A percentile compares a stretch with the other conserved stretches of the same genome.
Evolutionary conservation across 2,329 filamentous ascomycete genomes (phyloP).

Genomic region (Nemania sp.): DNA sequence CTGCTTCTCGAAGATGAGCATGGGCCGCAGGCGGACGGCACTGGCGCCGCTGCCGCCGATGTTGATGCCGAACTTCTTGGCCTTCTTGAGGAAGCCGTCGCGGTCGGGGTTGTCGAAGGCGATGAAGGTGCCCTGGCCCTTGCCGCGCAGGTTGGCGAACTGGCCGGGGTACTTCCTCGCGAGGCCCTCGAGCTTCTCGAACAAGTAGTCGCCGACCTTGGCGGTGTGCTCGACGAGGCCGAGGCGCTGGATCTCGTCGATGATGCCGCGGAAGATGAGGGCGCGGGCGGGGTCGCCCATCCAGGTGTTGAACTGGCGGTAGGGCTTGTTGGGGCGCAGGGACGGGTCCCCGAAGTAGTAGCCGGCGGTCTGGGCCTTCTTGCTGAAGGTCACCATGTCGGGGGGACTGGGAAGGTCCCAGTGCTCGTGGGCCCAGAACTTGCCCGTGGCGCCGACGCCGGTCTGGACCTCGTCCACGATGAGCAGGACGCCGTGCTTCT

Average conservation of each 20-base stretch:
- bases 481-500: slow-evolving; percentile 80
- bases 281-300: slow-evolving; percentile 92
- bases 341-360: slow-evolving; percentile 89
- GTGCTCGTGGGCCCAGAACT: slow-evolving; percentile 98
- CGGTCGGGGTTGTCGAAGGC: slow-evolving; percentile 87
- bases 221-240: slow-evolving; percentile 86
- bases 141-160: slow-evolving; percentile 86
- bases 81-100: slow-evolving; percentile 82
- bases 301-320: slow-evolving; percentile 98
- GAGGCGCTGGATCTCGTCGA: slow-evolving; percentile 80
- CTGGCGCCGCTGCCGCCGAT: slow-evolving; percentile 83
- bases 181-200: slow-evolving; percentile 74
- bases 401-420: slow-evolving; percentile 84
- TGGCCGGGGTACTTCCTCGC: slow-evolving; percentile 78
- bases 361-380: slow-evolving; percentile 93
- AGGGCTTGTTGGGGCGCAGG: slow-evolving; percentile 89
- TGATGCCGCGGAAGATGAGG: slow-evolving; percentile 86
- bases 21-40: slow-evolving; percentile 85
- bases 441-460: slow-evolving; percentile 89
- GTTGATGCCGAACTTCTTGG: slow-evolving; percentile 85
- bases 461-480: slow-evolving; percentile 97
- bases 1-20: slow-evolving; percentile 92
- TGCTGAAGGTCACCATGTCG: slow-evolving; percentile 95
- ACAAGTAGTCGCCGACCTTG: slow-evolving; percentile 82
- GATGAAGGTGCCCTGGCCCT: slow-evolving; percentile 91